Percentiles rank a stretch among this genome's conserved stretches.
Evolutionary conservation across 2,329 filamentous ascomycete species (phyloP).

Genomic region (Apiospora marii): DNA sequence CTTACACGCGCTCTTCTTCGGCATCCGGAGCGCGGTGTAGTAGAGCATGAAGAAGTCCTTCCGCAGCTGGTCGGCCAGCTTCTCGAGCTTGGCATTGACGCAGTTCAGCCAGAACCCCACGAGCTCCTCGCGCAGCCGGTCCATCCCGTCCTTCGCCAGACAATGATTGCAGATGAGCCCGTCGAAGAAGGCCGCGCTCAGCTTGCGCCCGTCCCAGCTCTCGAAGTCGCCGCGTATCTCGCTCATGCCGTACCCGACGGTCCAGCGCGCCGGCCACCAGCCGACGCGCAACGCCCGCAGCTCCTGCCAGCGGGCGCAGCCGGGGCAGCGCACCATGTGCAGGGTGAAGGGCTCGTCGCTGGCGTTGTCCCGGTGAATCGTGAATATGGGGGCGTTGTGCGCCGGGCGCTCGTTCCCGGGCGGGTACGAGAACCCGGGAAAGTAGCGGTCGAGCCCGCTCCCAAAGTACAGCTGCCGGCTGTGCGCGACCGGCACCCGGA

Average conservation of each 20-base stretch:
- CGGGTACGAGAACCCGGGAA: not conserved
- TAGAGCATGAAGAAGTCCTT: not conserved
- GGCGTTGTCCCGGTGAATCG: not conserved
- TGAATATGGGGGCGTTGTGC: not conserved
- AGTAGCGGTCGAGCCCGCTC: not conserved
- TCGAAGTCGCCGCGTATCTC: not conserved
- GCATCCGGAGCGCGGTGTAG: not conserved
- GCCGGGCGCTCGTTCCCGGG: not conserved
- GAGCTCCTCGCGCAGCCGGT: not conserved
- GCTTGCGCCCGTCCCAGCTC: not conserved
- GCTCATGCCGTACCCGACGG: not conserved
- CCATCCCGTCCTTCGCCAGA: not conserved
- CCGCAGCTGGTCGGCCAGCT: not conserved
- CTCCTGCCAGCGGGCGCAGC: conserved; percentile 1
- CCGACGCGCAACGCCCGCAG: conserved; percentile 9
- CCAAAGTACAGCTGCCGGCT: not conserved
- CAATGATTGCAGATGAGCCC: not conserved
- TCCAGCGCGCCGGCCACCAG: not conserved
- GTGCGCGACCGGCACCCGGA: not conserved
- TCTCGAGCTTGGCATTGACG: not conserved
- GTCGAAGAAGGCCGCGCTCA: not conserved
- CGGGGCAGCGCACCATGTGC: conserved; percentile 13
- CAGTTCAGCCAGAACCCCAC: not conserved
- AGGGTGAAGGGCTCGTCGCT: not conserved
- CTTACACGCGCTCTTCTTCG: not conserved